Evolutionary conservation across 2,329 filamentous ascomycete species (phyloP), one percentile per base, ranked within the genome.

Genomic region (Colletotrichum gloeosporioides): DNA sequence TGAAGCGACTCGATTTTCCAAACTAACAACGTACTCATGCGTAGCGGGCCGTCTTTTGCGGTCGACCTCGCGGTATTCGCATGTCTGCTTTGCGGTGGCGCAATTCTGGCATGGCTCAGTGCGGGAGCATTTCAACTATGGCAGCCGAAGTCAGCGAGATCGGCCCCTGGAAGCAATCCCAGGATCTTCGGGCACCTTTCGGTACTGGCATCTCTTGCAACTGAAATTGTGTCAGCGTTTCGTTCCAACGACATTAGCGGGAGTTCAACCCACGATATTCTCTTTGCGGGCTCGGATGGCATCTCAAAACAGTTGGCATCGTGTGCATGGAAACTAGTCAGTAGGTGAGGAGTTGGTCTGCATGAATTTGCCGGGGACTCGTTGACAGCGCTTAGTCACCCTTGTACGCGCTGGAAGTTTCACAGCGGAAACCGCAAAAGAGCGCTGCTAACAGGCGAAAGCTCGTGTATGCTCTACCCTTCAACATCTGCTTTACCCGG

Each of bases 31-130:
- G 5, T 78, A 73, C n/a, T 78, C 73, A 16, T 76, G 71, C 6
- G 78, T 77, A 2, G 71, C 78, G 4, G 78, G 78, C 15, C 70
- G 66, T 27, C 77, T 71, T 18, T 77, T 77, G 1, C 69, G 59
- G 32, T 79, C 77, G 4, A 71, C 29, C 6, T 75, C 61, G 25
- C 77, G 75, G 25, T 79, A 79, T 69, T 79, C 73, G 55, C 78
- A 79, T 6, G 55, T 18, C 5, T 69, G 49, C 2, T 63, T 32
- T 9, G 72, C 69, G 5, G 69, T 61, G 18, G 36, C 53, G 29
- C 78, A 79, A 29, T 66, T 75, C 18, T 69, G 27, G 67, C 78
- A 79, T 6, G 77, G 77, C 32, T 77, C 75, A 18, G 53, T 78
- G 8, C 75, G 73, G 16, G 77, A 77, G 53, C 77, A 79, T 67